Percentiles rank a stretch among this genome's conserved stretches.
These are phyloP conservation scores for Oleoguttula mirabilis DNA, from an alignment of 495 filamentous ascomycete genomes.

Conservation along the genomic window DNA sequence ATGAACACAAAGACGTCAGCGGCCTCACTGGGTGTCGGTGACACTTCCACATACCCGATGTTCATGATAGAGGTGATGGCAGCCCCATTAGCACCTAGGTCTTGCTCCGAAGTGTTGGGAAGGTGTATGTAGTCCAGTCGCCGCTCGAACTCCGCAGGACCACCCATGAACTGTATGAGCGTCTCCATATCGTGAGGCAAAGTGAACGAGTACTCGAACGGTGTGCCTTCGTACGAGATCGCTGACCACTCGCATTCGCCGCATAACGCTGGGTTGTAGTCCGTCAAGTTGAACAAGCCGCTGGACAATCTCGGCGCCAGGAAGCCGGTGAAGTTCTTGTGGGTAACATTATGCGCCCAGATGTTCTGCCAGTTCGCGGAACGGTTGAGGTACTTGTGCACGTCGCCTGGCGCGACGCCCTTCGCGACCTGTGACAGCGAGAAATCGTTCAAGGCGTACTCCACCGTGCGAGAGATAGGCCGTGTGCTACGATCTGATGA, in stretches of 20 bases:
- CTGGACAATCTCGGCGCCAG: slow-evolving; percentile 25
- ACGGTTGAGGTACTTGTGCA: slow-evolving; percentile 23
- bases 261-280: slow-evolving; percentile 26
- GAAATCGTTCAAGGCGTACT: slow-evolving; percentile 32
- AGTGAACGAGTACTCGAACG: slow-evolving; percentile 25
- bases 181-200: slow-evolving; percentile 27
- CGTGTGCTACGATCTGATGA: slow-evolving; percentile 22
- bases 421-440: slow-evolving; percentile 25
- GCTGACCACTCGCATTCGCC: slow-evolving; percentile 25
- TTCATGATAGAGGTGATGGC: slow-evolving; percentile 28
- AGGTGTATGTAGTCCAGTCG: slow-evolving; percentile 28
- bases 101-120: slow-evolving; percentile 23
- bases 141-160: slow-evolving; percentile 21
- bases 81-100: slow-evolving; percentile 25
- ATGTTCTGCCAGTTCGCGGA: slow-evolving; percentile 26
- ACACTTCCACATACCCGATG: slow-evolving; percentile 19
- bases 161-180: slow-evolving; percentile 31
- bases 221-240: slow-evolving; percentile 22
- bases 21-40: no score
- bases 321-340: slow-evolving; percentile 27
- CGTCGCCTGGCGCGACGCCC: slow-evolving; percentile 24
- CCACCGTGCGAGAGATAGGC: slow-evolving; percentile 24
- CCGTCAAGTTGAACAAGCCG: slow-evolving; percentile 22
- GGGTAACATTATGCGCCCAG: slow-evolving; percentile 23
- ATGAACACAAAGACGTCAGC: neutral